These are phyloP conservation scores for Eimeria praecox DNA, from an alignment of 169 alveolate species.

Conservation along the genomic window DNA sequence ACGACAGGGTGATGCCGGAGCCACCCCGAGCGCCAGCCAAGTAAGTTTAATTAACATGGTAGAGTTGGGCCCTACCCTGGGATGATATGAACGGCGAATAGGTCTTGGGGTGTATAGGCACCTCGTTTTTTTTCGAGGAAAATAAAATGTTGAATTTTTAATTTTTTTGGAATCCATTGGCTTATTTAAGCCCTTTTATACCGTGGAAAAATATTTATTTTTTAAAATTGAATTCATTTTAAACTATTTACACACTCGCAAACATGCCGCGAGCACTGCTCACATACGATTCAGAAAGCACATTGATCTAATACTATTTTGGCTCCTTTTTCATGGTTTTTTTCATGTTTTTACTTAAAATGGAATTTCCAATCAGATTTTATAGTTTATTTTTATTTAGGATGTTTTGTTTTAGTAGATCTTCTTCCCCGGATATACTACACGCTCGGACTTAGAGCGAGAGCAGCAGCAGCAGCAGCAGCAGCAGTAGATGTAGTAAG, in stretches of 20 bases:
- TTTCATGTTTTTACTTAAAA: too few relatives aligned
- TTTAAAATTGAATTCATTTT: neutral
- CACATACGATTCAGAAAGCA: too few relatives aligned
- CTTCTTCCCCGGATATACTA: too few relatives aligned
- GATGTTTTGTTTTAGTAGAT: too few relatives aligned
- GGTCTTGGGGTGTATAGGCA: neutral
- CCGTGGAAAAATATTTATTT: neutral
- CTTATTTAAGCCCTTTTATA: neutral
- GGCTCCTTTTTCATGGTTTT: too few relatives aligned
- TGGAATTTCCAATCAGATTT: too few relatives aligned
- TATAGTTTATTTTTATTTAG: too few relatives aligned
- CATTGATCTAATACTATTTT: too few relatives aligned
- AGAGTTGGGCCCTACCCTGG: neutral
- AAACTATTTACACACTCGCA: neutral
- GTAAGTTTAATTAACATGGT: conserved; percentile 90
- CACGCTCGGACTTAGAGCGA: too few relatives aligned
- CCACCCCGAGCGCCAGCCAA: conserved; percentile 99
- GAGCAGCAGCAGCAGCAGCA: too few relatives aligned
- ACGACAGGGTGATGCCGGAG: conserved; percentile 98
- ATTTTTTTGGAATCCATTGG: neutral
- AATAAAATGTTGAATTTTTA: neutral
- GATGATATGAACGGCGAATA: conserved; percentile 20
- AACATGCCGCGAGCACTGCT: neutral
- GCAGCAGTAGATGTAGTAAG: too few relatives aligned
- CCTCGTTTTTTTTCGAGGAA: neutral